A percentile compares a stretch with the other conserved stretches of the same genome.
phyloP scores from a whole-genome alignment of 139 green algal genomes.

The Tetradesmus obliquus region DNA sequence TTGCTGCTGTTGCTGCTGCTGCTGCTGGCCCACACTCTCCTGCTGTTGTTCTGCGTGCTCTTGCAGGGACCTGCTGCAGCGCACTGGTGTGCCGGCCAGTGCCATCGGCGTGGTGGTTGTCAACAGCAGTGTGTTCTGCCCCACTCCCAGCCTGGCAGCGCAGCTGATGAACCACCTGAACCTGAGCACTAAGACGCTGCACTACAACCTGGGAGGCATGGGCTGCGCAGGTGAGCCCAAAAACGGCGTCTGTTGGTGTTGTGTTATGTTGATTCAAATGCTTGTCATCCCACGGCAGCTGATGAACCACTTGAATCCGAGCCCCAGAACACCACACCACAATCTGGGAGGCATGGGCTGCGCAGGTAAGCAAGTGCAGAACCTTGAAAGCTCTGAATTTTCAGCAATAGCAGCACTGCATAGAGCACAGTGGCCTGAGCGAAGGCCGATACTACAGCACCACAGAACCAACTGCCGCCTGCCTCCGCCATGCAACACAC shows the following conservation, averaged over 20 bases:
- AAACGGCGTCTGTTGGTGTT: neutral
- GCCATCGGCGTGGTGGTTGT: constrained; percentile 95
- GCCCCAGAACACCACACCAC: constrained; percentile 80
- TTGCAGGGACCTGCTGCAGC: constrained; percentile 75
- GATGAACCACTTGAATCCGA: constrained; percentile 83
- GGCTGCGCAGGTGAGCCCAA: constrained; percentile 59
- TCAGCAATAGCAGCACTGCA: too few relatives aligned
- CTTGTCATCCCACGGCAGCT: constrained; percentile 96
- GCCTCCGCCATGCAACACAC: too few relatives aligned
- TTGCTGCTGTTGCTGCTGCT: too few relatives aligned
- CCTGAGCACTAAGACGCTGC: constrained; percentile 90
- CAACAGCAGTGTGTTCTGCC: constrained; percentile 98
- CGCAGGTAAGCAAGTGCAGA: constrained; percentile 12
- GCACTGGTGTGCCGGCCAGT: constrained; percentile 54
- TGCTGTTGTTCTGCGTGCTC: too few relatives aligned
- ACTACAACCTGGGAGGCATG: constrained; percentile 97
- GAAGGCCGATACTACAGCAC: too few relatives aligned
- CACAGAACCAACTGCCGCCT: too few relatives aligned
- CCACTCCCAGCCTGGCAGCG: constrained; percentile 92
- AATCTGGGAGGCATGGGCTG: constrained; percentile 96
- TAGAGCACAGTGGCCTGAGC: too few relatives aligned
- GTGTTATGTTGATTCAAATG: too few relatives aligned
- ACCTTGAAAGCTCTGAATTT: too few relatives aligned
- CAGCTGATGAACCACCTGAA: constrained; percentile 88
- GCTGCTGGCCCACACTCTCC: too few relatives aligned